Conservation (phyloP, 306 rosid genomes). For the Chamaecrista fasciculata region DNA sequence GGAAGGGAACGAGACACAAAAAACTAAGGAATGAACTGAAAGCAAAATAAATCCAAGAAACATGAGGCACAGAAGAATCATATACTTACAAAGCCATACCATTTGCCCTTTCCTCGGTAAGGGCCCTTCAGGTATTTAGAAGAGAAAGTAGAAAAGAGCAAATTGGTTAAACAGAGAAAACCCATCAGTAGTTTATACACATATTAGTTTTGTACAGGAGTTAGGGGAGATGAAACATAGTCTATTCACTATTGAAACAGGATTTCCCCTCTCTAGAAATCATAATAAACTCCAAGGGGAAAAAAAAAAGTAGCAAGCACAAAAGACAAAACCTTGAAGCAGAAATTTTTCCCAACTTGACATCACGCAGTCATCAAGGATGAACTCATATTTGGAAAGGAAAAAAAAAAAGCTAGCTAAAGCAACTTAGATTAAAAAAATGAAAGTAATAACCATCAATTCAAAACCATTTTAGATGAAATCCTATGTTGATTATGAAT, state of each 20-base stretch:
- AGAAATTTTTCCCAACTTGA: too few species aligned
- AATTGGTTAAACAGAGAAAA: slow-evolving; percentile 12
- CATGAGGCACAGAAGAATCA: background rate
- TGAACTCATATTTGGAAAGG: background rate
- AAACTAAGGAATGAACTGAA: slow-evolving; percentile 14
- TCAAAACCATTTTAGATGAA: background rate
- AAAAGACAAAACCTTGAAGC: background rate
- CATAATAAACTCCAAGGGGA: slow-evolving; percentile 2
- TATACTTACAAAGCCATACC: slow-evolving; percentile 45
- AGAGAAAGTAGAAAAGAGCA: slow-evolving; percentile 34
- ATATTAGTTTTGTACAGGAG: background rate
- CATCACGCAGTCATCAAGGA: background rate
- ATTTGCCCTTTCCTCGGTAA: slow-evolving; percentile 35
- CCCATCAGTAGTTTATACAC: background rate
- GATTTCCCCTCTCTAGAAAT: background rate
- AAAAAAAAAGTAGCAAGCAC: background rate
- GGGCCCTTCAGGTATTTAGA: slow-evolving; percentile 40
- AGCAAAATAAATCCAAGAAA: slow-evolving; percentile 25
- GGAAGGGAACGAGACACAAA: slow-evolving; percentile 19
- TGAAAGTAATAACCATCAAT: background rate
- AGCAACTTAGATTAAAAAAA: background rate
- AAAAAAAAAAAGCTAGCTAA: background rate
- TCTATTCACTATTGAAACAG: background rate
- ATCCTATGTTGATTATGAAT: background rate
- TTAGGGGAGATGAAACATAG: background rate